Conservation (phyloP, 2,329 filamentous ascomycete genomes). For the Microascus cirrosus region DNA sequence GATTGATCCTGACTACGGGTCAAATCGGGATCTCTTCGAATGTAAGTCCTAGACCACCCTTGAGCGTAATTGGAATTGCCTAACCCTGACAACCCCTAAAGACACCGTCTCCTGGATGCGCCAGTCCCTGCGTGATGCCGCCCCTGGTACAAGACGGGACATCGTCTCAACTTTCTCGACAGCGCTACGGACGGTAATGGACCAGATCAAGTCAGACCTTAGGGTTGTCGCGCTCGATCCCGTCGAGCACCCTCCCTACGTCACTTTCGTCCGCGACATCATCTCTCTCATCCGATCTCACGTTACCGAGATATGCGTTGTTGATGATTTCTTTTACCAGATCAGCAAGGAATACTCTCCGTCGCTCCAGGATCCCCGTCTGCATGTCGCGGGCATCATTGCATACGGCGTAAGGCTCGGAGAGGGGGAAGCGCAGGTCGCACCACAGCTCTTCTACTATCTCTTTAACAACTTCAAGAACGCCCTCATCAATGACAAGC, state of each 20-base stretch:
- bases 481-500: constrained; percentile 34
- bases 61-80: background rate
- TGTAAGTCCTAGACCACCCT: constrained; percentile 16
- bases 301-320: constrained; percentile 37
- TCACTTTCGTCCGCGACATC: constrained; percentile 39
- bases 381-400: constrained; percentile 43
- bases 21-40: constrained; percentile 37
- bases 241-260: constrained; percentile 31
- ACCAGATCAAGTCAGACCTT: constrained; percentile 41
- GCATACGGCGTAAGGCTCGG: constrained; percentile 41
- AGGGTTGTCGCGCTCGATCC: constrained; percentile 20
- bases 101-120: constrained; percentile 38
- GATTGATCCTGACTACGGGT: constrained; percentile 32
- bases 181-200: constrained; percentile 35
- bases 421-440: constrained; percentile 36
- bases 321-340: constrained; percentile 46
- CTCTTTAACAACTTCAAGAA: constrained; percentile 47
- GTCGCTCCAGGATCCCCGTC: constrained; percentile 40
- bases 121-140: constrained; percentile 27
- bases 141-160: constrained; percentile 19
- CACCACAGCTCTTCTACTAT: constrained; percentile 42
- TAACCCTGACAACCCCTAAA: constrained; percentile 7
- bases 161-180: constrained; percentile 28
- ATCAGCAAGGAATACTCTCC: constrained; percentile 45
- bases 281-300: constrained; percentile 43